These are phyloP conservation scores for Rauvolfia tetraphylla DNA, from an alignment of 257 asterid species.

Conservation along the genomic window DNA sequence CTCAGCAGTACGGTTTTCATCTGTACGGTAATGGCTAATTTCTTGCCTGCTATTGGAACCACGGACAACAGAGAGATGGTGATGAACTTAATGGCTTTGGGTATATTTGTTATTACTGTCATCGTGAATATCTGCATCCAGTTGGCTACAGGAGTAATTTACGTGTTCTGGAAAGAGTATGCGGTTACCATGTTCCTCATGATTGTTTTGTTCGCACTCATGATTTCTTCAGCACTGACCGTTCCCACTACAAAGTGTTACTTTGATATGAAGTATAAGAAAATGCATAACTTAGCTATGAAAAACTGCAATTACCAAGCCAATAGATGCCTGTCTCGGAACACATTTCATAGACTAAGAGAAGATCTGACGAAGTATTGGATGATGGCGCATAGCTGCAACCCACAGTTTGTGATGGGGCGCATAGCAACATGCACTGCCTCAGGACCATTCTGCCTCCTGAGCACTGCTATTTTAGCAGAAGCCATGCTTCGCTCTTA, in stretches of 20 bases:
- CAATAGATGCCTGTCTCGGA: constrained; percentile 26
- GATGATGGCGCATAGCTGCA: constrained; percentile 90
- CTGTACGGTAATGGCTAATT: constrained; percentile 59
- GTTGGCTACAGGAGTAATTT: constrained; percentile 66
- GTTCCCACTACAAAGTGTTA: constrained; percentile 51
- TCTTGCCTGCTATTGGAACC: constrained; percentile 68
- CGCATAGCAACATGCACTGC: constrained; percentile 73
- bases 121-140: constrained; percentile 61
- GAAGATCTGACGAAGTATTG: constrained; percentile 57
- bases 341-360: constrained; percentile 32
- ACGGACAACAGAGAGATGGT: constrained; percentile 56
- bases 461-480: constrained; percentile 39
- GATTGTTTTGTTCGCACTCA: constrained; percentile 44
- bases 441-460: constrained; percentile 67
- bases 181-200: constrained; percentile 39
- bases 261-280: constrained; percentile 49
- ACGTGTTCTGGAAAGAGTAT: constrained; percentile 55
- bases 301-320: constrained; percentile 30
- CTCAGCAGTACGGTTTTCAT: constrained; percentile 63
- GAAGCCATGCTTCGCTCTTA: constrained; percentile 58
- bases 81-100: constrained; percentile 65
- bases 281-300: constrained; percentile 32
- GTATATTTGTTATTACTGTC: constrained; percentile 58
- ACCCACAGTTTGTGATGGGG: constrained; percentile 68
- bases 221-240: constrained; percentile 51